Evolutionary conservation across 306 rosid genomes (phyloP), one percentile per base, ranked within the genome.

Genomic region (Begonia loranthoides): DNA sequence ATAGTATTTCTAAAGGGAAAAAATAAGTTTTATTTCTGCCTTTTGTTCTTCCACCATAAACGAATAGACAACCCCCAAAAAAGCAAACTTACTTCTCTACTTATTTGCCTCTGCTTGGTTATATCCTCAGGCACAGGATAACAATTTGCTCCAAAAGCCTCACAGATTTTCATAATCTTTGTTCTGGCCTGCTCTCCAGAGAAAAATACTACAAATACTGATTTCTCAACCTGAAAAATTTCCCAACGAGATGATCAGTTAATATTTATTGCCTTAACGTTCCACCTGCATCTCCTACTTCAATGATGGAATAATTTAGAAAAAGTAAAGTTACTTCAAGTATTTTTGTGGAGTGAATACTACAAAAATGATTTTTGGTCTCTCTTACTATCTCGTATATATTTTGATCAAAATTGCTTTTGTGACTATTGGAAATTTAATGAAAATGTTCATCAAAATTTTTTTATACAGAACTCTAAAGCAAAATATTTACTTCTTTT

Each of bases 61-160:
- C 36, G 5, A 28, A 28, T 21, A 41, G 55, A 49, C 24, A 46
- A 63, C 44, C 21, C 14, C 52, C 52, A 24, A 12, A 9, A 58
- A 38, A 47, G 72, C 38, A 60, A 59, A 70, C 76, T 70, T 74
- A 92, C 99, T 77, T 92, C 99, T 74, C 96, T 80, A 58, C 75
- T 78, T 78, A 92, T 78, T 72, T 92, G 93, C 60, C 87, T 81
- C 72, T 86, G 96, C 58, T 87, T 92, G 39, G 67, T 87, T 63
- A 76, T 61, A 74, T 92, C 99, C 74, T 92, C 96, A 28, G 99
- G 99, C 66, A 92, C 87, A 66, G 99, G 94, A 57, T 92, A 92
- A 69, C 96, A 92, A 66, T 79, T 80, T 40, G 99, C 99, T 17
- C 94, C 96, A 73, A 92, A 92, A 47, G 99, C 94, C 65, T 92